A percentile compares a stretch with the other conserved stretches of the same genome.
These are phyloP conservation scores for Glycyrrhiza uralensis DNA, from an alignment of 306 rosid species.

Conservation along the genomic window DNA sequence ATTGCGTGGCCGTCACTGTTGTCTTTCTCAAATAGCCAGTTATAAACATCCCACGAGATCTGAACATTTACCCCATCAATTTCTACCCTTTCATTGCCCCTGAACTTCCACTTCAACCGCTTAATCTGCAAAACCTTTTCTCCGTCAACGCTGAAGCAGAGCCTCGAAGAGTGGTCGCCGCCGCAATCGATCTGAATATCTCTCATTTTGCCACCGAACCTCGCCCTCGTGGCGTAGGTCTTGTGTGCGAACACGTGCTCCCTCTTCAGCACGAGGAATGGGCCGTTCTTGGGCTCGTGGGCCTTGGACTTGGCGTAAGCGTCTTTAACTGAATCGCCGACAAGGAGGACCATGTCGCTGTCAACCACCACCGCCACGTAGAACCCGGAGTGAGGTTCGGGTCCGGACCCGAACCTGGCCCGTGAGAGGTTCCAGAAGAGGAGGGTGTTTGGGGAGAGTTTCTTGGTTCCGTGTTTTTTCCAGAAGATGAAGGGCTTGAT, in stretches of 20 bases:
- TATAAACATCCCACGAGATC: conserved; percentile 91
- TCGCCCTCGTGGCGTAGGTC: conserved; percentile 56
- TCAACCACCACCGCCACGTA: conserved; percentile 75
- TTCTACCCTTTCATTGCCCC: conserved; percentile 71
- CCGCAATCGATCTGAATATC: conserved; percentile 70
- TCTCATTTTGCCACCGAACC: conserved; percentile 56
- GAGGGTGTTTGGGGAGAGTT: conserved; percentile 41
- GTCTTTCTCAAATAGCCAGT: conserved; percentile 66
- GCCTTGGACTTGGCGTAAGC: conserved; percentile 57
- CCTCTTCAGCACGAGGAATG: conserved; percentile 47
- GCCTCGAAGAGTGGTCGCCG: conserved; percentile 17
- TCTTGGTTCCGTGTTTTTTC: conserved; percentile 73
- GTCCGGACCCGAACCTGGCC: conserved; percentile 60
- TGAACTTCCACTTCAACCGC: conserved; percentile 60
- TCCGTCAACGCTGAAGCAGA: conserved; percentile 37
- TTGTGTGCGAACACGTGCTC: conserved; percentile 73
- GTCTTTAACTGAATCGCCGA: conserved; percentile 60
- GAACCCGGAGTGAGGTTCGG: conserved; percentile 68
- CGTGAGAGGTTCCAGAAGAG: conserved; percentile 74
- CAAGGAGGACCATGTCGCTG: conserved; percentile 50
- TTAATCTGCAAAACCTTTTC: conserved; percentile 28
- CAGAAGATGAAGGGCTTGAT: conserved; percentile 73
- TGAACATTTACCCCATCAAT: conserved; percentile 66
- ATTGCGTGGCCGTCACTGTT: conserved; percentile 58
- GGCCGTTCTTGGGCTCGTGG: conserved; percentile 26